These are phyloP conservation scores for Zarea fungicola DNA, from an alignment of 2,329 filamentous ascomycete genomes.

Conservation along the genomic window DNA sequence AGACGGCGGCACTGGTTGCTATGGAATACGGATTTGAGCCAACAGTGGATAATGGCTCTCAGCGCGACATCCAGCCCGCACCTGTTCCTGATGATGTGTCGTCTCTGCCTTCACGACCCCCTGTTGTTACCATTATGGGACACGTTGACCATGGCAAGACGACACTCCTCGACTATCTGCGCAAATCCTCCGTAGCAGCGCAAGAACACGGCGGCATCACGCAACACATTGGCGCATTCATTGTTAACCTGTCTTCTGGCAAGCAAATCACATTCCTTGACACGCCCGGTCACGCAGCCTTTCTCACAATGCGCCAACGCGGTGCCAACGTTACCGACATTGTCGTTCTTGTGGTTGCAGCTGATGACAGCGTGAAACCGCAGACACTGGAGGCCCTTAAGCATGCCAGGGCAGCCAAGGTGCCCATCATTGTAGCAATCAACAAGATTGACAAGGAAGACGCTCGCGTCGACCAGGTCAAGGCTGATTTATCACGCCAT, in stretches of 20 bases:
- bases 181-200: slow-evolving; percentile 86
- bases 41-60: slow-evolving; percentile 61
- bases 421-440: slow-evolving; percentile 95
- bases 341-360: slow-evolving; percentile 89
- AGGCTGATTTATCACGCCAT: slow-evolving; percentile 76
- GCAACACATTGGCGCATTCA: slow-evolving; percentile 97
- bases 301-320: slow-evolving; percentile 90
- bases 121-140: slow-evolving; percentile 98
- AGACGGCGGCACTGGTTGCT: slow-evolving; percentile 84
- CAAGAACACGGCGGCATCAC: slow-evolving; percentile 96
- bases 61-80: slow-evolving; percentile 65
- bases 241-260: slow-evolving; percentile 77
- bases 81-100: slow-evolving; percentile 65
- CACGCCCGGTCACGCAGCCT: slow-evolving; percentile 93
- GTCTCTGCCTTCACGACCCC: slow-evolving; percentile 67
- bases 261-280: slow-evolving; percentile 95
- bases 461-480: slow-evolving; percentile 75
- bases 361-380: slow-evolving; percentile 95
- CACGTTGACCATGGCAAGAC: slow-evolving; percentile 99
- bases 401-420: slow-evolving; percentile 78
- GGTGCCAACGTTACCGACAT: slow-evolving; percentile 97
- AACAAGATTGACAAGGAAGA: slow-evolving; percentile 94
- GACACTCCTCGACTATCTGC: slow-evolving; percentile 86
- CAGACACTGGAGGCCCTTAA: slow-evolving; percentile 96
- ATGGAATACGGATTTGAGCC: slow-evolving; percentile 92